Percentiles rank a stretch among this genome's conserved stretches.
Conservation (phyloP, 495 filamentous ascomycete genomes). For the Oleoguttula mirabilis region DNA sequence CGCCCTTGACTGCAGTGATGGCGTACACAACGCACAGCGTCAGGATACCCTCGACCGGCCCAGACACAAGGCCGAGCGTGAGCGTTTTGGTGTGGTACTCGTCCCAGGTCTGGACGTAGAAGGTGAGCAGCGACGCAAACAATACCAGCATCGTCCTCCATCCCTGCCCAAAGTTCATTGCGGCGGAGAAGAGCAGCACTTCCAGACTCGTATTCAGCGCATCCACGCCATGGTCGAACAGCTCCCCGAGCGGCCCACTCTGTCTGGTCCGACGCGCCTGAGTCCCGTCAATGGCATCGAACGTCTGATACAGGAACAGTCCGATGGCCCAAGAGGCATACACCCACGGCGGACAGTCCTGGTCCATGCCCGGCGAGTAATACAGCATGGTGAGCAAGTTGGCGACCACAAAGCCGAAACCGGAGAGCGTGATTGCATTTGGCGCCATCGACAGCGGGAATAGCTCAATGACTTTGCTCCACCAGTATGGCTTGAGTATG, state of each 20-base stretch:
- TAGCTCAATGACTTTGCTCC: slow-evolving; percentile 70
- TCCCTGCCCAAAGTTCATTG: slow-evolving; percentile 83
- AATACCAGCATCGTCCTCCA: slow-evolving; percentile 79
- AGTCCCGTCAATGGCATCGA: slow-evolving; percentile 90
- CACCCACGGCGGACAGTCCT: slow-evolving; percentile 88
- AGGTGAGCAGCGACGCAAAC: slow-evolving; percentile 76
- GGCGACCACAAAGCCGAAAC: slow-evolving; percentile 80
- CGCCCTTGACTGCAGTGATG: slow-evolving; percentile 73
- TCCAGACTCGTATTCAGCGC: slow-evolving; percentile 92
- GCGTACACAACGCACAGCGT: slow-evolving; percentile 72
- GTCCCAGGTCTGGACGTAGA: slow-evolving; percentile 98
- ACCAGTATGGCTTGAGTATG: slow-evolving; percentile 95
- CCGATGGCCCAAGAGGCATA: slow-evolving; percentile 84
- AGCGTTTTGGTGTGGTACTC: slow-evolving; percentile 97
- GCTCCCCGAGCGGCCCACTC: slow-evolving; percentile 84
- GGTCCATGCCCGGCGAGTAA: slow-evolving; percentile 91
- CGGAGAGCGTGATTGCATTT: slow-evolving; percentile 67
- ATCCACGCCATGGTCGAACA: slow-evolving; percentile 97
- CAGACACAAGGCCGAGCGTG: slow-evolving; percentile 82
- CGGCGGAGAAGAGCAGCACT: slow-evolving; percentile 76
- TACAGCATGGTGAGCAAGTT: slow-evolving; percentile 90
- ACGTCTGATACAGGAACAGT: slow-evolving; percentile 93
- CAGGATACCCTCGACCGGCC: slow-evolving; percentile 88
- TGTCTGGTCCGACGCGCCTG: slow-evolving; percentile 90
- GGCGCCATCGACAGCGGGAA: slow-evolving; percentile 91